These are phyloP conservation scores for Tetracladium setigerum DNA, from an alignment of 495 filamentous ascomycete species.

Conservation along the genomic window DNA sequence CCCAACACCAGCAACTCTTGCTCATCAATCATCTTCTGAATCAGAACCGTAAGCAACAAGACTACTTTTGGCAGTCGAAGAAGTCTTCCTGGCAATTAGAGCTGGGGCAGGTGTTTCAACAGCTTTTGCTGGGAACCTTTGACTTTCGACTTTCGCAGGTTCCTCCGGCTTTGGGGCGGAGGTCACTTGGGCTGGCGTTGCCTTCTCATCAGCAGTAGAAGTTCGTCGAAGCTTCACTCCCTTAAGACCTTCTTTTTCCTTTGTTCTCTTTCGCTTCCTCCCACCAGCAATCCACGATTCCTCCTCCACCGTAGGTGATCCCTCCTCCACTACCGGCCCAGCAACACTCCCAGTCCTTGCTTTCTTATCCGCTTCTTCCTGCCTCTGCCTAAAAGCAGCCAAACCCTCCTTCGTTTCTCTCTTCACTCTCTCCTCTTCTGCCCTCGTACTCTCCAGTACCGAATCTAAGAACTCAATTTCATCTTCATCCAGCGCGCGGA, in stretches of 20 bases:
- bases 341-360: conserved; percentile 32
- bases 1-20: no score
- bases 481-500: conserved; percentile 86
- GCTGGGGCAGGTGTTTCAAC: not conserved
- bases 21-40: conserved; percentile 29
- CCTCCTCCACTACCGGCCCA: conserved; percentile 23
- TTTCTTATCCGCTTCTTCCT: conserved; percentile 52
- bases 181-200: not conserved
- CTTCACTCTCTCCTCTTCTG: conserved; percentile 65
- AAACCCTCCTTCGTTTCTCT: conserved; percentile 70
- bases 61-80: conserved; percentile 13
- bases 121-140: not conserved
- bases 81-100: conserved; percentile 10
- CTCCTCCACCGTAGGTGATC: conserved; percentile 26
- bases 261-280: conserved; percentile 52
- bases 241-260: conserved; percentile 42
- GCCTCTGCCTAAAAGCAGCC: conserved; percentile 58
- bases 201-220: conserved; percentile 22
- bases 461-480: conserved; percentile 88
- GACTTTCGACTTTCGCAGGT: not conserved
- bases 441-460: conserved; percentile 58
- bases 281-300: conserved; percentile 47
- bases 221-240: conserved; percentile 53
- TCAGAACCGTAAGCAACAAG: conserved; percentile 35
- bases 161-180: not conserved